These are phyloP conservation scores for Raddia distichophylla DNA, from an alignment of 176 grass and related monocot species.

Conservation along the genomic window DNA sequence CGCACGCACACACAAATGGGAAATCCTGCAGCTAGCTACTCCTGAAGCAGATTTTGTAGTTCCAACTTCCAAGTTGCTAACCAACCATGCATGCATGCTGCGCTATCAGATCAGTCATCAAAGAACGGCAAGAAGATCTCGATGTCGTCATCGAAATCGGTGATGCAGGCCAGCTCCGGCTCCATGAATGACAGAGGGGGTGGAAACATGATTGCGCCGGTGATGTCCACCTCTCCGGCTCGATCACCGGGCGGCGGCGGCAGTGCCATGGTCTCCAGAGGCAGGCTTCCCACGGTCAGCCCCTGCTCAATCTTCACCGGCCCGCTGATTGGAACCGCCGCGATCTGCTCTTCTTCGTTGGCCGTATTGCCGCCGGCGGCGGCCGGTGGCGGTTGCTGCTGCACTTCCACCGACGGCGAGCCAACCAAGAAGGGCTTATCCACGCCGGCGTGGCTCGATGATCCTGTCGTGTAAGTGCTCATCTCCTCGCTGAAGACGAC, in stretches of 20 bases:
- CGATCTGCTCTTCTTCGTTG: constrained; percentile 17
- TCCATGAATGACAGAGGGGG: constrained; percentile 35
- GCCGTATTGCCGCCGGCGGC: not conserved
- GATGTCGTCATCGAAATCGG: constrained; percentile 39
- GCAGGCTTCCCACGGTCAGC: not conserved
- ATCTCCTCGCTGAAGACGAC: constrained; percentile 24
- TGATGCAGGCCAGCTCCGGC: constrained; percentile 15
- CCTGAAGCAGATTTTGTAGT: not conserved
- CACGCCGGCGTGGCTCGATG: not conserved
- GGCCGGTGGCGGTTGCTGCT: not conserved
- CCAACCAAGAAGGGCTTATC: not conserved
- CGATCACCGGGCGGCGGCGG: not conserved
- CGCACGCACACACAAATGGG: not conserved
- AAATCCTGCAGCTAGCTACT: not conserved
- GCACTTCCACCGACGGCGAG: not conserved
- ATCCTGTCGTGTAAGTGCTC: constrained; percentile 21
- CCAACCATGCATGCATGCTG: constrained; percentile 1
- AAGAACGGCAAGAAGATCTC: constrained; percentile 36
- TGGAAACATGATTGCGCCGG: constrained; percentile 23
- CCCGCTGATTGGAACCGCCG: constrained; percentile 9
- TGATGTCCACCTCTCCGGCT: not conserved
- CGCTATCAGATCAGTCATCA: constrained; percentile 31
- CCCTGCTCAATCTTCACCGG: constrained; percentile 17
- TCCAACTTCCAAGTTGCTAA: constrained; percentile 6
- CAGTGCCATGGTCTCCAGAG: not conserved